These are phyloP conservation scores for Yamadazyma membranifaciens DNA, from an alignment of 1,139 yeast species.

Conservation along the genomic window DNA sequence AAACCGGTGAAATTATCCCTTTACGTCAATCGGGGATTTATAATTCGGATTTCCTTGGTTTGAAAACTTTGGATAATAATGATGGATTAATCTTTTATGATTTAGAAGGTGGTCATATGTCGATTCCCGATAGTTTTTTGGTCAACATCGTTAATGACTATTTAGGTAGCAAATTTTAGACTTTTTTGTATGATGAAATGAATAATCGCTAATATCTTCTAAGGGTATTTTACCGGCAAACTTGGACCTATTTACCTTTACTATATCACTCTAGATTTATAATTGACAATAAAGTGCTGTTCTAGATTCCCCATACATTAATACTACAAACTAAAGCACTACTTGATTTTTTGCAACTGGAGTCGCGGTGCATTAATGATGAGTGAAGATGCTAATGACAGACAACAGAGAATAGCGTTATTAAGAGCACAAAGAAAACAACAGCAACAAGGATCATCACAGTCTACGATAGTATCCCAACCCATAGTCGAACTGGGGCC, in stretches of 20 bases:
- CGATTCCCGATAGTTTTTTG: slow-evolving; percentile 50
- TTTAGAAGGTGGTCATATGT: slow-evolving; percentile 69
- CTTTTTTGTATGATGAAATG: no score
- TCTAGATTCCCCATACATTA: no score
- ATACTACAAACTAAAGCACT: no score
- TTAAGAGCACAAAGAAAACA: slow-evolving; percentile 13
- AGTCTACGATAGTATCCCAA: not conserved
- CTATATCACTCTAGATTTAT: no score
- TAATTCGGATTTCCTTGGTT: slow-evolving; percentile 57
- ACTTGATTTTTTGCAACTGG: slow-evolving; percentile 1
- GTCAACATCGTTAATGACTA: slow-evolving; percentile 35
- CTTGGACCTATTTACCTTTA: no score
- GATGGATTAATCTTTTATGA: slow-evolving; percentile 46
- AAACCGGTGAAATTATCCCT: slow-evolving; percentile 41
- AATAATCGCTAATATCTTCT: no score
- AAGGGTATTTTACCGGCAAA: no score
- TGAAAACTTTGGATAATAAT: slow-evolving; percentile 43
- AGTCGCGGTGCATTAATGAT: slow-evolving; percentile 1
- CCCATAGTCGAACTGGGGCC: not conserved
- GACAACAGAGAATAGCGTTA: slow-evolving; percentile 16
- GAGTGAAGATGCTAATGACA: slow-evolving; percentile 12
- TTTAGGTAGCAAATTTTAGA: slow-evolving; percentile 20
- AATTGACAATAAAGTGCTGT: no score
- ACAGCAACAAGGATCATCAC: not conserved
- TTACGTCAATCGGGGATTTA: slow-evolving; percentile 52